These are phyloP conservation scores for Tolypocladium inflatum DNA, from an alignment of 2,329 filamentous ascomycete species.

Conservation along the genomic window DNA sequence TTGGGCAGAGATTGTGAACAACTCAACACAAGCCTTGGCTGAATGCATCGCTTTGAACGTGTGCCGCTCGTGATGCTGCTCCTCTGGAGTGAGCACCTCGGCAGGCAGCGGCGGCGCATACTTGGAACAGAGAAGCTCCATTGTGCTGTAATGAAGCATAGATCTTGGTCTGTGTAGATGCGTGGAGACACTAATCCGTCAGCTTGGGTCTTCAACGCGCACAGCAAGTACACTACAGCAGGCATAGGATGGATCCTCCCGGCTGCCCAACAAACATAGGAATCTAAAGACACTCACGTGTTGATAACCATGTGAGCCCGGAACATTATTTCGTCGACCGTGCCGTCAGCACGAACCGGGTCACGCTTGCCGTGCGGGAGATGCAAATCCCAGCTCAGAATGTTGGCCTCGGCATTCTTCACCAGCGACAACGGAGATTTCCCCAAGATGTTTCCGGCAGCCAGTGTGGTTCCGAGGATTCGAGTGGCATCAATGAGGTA, in stretches of 20 bases:
- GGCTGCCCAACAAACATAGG: too few relatives aligned
- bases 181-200: constrained; percentile 4
- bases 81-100: constrained; percentile 4
- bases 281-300: constrained; percentile 26
- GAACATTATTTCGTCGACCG: constrained; percentile 71
- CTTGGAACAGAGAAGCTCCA: constrained; percentile 11
- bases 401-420: constrained; percentile 24
- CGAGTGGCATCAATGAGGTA: constrained; percentile 70
- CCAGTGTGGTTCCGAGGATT: constrained; percentile 51
- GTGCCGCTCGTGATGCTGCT: constrained; percentile 7
- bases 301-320: constrained; percentile 66
- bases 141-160: constrained; percentile 7
- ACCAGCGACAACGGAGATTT: constrained; percentile 15
- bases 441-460: constrained; percentile 32
- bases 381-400: constrained; percentile 65
- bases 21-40: constrained; percentile 6
- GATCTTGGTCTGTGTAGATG: constrained; percentile 10
- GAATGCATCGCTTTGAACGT: constrained; percentile 6
- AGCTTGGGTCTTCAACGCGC: not conserved
- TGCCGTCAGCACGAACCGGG: constrained; percentile 51
- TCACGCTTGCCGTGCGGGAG: constrained; percentile 59
- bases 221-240: not conserved
- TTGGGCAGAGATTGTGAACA: constrained; percentile 6
- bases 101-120: constrained; percentile 9
- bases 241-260: not conserved